Evolutionary conservation across 371 early-diverging fungal genomes (phyloP), one percentile per base, ranked within the genome.

Genomic region (Dentiscutata heterogama): DNA sequence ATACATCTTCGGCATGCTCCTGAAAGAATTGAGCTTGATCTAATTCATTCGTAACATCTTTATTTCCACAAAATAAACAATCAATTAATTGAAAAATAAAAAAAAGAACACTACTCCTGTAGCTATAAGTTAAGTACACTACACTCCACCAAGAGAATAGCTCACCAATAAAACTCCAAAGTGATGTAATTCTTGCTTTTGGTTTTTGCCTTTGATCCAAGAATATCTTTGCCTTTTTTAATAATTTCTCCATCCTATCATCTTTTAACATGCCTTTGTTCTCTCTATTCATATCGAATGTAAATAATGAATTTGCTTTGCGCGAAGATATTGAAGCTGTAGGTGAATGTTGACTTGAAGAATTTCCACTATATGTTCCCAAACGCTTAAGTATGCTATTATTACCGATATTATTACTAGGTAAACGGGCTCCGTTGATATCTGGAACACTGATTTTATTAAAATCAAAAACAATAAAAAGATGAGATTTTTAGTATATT

Each of bases 11-110:
- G 54, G 93, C 93, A 87, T 96, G 89, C 25, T 95, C 94, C 83
- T 92, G 92, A 83, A 95, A 94, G 86, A 95, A 95, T 80, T 90
- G 89, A n/a, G 88, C 88, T 82, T 95, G 94, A 74, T 95, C 96
- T 81, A 91, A 89, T 25, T 93, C 92, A 68, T 90, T 92, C 8
- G 94, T 88, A 29, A 88, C 91, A 84, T 94, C 95, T 95, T 82
- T 22, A 42, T 20, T 39, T 42, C 46, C 46, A 11, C 46, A 46
- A 67, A 22, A 68, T 27, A 68, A 11, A 68, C 8, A 18, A 68
- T 3, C 39, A 39, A 68, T 68, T 42, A 35, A 68, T 35, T 68
- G 20, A 20, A 20, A 35, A 16, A 20, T 6, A 31, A 20, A 20
- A 13, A 68, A 35, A 2, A 68, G 2, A 68, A 35, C 3, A 11